These are phyloP conservation scores for Microthyrium microscopicum DNA, from an alignment of 2,329 filamentous ascomycete species.

Conservation along the genomic window DNA sequence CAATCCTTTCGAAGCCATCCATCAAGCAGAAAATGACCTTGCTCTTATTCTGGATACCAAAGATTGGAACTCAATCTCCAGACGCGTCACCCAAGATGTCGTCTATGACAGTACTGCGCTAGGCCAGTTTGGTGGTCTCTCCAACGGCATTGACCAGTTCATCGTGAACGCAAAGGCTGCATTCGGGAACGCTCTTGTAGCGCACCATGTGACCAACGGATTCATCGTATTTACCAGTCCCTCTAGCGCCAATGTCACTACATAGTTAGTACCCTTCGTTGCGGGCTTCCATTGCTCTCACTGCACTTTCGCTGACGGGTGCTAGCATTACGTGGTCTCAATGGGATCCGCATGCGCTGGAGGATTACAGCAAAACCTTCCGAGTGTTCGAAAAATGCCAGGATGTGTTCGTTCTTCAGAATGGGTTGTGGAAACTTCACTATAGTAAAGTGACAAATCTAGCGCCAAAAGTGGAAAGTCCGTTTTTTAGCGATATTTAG, in stretches of 20 bases:
- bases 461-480: background rate
- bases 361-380: background rate
- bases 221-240: no score
- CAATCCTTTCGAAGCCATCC: background rate
- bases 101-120: background rate
- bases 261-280: no score
- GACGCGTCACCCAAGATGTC: background rate
- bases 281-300: no score
- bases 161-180: background rate
- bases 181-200: no score
- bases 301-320: background rate
- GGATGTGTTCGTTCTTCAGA: background rate
- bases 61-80: background rate
- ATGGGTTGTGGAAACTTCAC: constrained; percentile 1
- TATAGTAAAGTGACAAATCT: constrained; percentile 1
- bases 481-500: no score
- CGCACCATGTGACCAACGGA: no score
- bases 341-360: background rate
- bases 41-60: background rate
- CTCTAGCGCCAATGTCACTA: no score
- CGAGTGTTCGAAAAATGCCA: background rate
- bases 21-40: background rate
- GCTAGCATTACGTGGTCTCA: background rate
- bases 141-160: background rate
- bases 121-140: no score